phyloP scores from a whole-genome alignment of 257 asterid genomes.

The Solanum paucissectum region DNA sequence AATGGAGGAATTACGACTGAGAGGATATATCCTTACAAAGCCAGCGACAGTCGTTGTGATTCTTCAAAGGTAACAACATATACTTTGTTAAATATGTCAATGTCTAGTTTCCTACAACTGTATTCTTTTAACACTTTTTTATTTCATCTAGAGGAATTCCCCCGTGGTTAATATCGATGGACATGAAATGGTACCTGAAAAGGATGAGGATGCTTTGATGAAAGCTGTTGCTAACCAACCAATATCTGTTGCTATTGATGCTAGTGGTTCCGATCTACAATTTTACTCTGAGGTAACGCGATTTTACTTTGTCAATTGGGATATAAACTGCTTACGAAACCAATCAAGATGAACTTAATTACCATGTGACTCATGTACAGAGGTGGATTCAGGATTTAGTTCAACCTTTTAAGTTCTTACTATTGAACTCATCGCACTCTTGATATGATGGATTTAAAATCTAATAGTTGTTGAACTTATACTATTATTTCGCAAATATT shows the following conservation, averaged over 20 bases:
- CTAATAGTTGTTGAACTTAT: neutral
- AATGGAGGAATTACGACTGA: constrained; percentile 72
- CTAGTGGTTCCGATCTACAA: constrained; percentile 55
- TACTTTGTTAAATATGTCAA: neutral
- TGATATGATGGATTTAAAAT: neutral
- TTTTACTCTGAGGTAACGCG: constrained; percentile 66
- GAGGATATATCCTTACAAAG: constrained; percentile 54
- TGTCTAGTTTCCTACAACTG: neutral
- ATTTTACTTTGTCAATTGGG: neutral
- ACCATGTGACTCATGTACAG: neutral
- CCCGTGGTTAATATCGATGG: constrained; percentile 77
- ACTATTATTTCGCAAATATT: neutral
- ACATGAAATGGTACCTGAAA: constrained; percentile 60
- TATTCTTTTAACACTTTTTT: neutral
- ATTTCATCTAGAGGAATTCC: constrained; percentile 40
- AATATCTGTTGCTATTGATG: constrained; percentile 78
- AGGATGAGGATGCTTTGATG: constrained; percentile 65
- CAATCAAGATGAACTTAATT: neutral
- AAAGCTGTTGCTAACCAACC: constrained; percentile 87
- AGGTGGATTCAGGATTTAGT: neutral
- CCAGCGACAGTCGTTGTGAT: constrained; percentile 51
- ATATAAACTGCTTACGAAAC: neutral
- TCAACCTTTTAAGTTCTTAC: neutral
- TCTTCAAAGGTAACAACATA: constrained; percentile 37
- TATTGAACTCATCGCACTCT: neutral